Conservation (phyloP, 805 yeast species). For the Naumovozyma castellii region DNA sequence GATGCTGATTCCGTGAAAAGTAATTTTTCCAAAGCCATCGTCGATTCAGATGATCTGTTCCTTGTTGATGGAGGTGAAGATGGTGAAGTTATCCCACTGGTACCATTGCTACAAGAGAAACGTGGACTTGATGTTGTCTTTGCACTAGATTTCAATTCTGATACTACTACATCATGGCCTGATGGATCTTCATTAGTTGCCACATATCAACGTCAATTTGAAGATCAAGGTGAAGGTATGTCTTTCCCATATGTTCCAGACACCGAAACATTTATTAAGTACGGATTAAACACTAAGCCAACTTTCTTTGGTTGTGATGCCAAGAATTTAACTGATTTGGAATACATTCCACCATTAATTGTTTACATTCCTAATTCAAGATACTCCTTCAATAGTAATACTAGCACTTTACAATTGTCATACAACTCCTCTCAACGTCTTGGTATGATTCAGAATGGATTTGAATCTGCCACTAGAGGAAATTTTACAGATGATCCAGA, state of each 20-base stretch:
- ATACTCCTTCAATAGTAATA: constrained; percentile 55
- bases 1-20: constrained; percentile 33
- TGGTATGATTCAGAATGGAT: constrained; percentile 63
- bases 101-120: constrained; percentile 50
- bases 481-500: constrained; percentile 60
- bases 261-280: constrained; percentile 44
- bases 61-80: constrained; percentile 73
- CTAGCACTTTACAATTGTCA: constrained; percentile 59
- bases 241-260: constrained; percentile 80
- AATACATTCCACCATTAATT: constrained; percentile 58
- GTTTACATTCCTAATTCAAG: constrained; percentile 71
- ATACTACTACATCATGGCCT: constrained; percentile 54
- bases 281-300: constrained; percentile 59
- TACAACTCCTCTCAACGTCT: constrained; percentile 50
- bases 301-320: constrained; percentile 79
- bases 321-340: constrained; percentile 47
- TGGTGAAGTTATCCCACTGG: constrained; percentile 50
- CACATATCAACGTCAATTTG: constrained; percentile 53
- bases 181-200: constrained; percentile 50
- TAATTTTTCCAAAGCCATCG: constrained; percentile 31
- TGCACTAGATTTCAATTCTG: constrained; percentile 62
- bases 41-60: constrained; percentile 36
- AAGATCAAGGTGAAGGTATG: constrained; percentile 43
- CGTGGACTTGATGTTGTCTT: constrained; percentile 54
- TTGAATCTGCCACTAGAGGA: constrained; percentile 55